These are phyloP conservation scores for Phytopythium ostracodes DNA, from an alignment of 352 stramenopile genomes.

Conservation along the genomic window DNA sequence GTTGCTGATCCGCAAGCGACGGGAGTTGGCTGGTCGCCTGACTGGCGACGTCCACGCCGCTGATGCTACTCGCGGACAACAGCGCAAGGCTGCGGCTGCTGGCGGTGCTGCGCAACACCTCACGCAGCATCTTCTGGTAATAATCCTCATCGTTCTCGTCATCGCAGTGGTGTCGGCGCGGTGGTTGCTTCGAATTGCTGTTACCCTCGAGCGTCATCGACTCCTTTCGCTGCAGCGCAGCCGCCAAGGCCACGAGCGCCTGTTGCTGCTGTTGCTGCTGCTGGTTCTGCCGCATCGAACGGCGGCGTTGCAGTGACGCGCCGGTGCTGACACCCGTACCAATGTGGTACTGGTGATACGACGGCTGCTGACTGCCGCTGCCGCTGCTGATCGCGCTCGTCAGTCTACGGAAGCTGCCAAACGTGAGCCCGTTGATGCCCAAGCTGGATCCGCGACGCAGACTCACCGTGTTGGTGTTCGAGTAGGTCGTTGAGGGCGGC, in stretches of 20 bases:
- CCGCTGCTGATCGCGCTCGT: constrained; percentile 6
- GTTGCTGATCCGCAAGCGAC: neutral
- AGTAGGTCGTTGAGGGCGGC: constrained; percentile 22
- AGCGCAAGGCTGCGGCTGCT: constrained; percentile 42
- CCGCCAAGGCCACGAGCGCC: constrained; percentile 1
- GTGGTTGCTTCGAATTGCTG: constrained; percentile 14
- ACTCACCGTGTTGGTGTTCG: constrained; percentile 13
- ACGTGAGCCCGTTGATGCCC: neutral
- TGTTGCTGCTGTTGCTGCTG: constrained; percentile 8
- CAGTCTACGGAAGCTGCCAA: constrained; percentile 2
- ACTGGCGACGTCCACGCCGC: constrained; percentile 12
- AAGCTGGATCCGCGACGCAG: constrained; percentile 13
- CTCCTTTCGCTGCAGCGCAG: constrained; percentile 3
- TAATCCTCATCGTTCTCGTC: constrained; percentile 53
- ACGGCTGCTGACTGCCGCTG: constrained; percentile 1
- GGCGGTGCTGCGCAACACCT: constrained; percentile 53
- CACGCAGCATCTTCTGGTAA: constrained; percentile 58
- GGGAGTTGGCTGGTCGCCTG: constrained; percentile 4
- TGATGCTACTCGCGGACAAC: constrained; percentile 38
- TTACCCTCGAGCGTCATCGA: neutral
- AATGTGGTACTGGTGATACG: constrained; percentile 3
- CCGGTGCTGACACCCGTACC: neutral
- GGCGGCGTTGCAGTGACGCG: neutral
- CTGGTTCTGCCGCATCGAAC: constrained; percentile 3
- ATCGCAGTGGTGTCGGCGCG: constrained; percentile 18